Evolutionary conservation across 345 rosid species (phyloP), one percentile per base, ranked within the genome.

Genomic region (Iberis pinnata): DNA sequence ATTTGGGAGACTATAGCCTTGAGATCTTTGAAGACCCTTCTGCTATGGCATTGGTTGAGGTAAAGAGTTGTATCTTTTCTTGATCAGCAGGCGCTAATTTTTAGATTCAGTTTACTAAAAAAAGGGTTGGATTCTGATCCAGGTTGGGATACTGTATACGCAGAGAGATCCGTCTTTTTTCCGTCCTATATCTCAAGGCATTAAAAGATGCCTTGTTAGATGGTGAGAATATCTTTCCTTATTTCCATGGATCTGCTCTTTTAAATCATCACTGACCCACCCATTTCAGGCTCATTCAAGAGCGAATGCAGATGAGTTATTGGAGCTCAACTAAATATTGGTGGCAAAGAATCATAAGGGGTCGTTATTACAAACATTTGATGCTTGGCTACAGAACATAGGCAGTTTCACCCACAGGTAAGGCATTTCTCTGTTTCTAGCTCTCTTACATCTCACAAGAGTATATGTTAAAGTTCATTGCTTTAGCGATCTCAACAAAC

Each of bases 21-120:
- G 94, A 88, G 57, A 78, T 88, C 67, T 75, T 81, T 22, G 95
- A 92, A 64, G 97, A 92, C 73, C 97, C 97, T 38, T 80, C 94
- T 64, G 88, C 84, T 27, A 62, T 62, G 66, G 93, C 97, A 42
- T 51, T 85, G 66, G 47, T 88, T 18, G 93, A 92, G 97, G 97
- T 92, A 73, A 58, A 7, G 20, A 12, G 5, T 20, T 36, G 2
- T 39, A 12, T 43, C 64, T 29, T 14, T 22, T 43, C 54, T 26
- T 52, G 9, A 50, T 43, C 12, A 2, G 9, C 17, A 18, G 12
- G 26, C 14, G 18, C 31, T 49, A 55, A 1, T 40, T 35, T 43
- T 9, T 8, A 3, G 53, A 47, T 12, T n/a, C 39, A 15, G 20
- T 8, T 15, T 18, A 58, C 8, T 42, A 36, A 51, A 43, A 43